Evolutionary conservation across 176 grass and related monocot species (phyloP), one percentile per base, ranked within the genome.

Genomic region (Thalia dealbata): DNA sequence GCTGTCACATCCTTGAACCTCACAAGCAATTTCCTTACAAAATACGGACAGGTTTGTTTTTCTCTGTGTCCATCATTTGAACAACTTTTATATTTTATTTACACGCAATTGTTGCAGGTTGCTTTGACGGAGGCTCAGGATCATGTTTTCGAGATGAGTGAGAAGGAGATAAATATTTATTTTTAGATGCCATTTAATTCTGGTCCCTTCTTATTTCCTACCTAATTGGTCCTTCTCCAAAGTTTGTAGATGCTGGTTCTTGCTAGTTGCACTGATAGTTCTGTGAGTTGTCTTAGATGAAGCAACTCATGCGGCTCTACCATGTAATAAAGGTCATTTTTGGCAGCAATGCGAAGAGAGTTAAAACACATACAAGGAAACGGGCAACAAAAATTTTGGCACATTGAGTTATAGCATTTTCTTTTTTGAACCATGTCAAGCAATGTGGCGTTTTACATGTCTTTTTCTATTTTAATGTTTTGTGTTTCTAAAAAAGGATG

Each of bases 141-240:
- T 38, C 85, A 88, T 85, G 95, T 93, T 61, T 93, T 83, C 38
- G 95, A 99, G 60, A 93, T 99, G 95, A 86, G 27, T 7, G 87
- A 86, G 55, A 95, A 84, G 85, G 90, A 99, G 61, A 95, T 99
- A 43, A 79, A 90, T 69, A 99, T 99, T 78, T 95, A 73, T 45
- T 95, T 95, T 81, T 99, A 99, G 82, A n/a, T 71, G 7, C 41
- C 6, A 51, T 21, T 15, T 21, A 55, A 56, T 86, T 76, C 24
- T 25, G 18, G n/a, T 1, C 2, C 10, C 0, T 19, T 64, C 30
- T 51, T 38, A 38, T 44, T 30, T 13, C 8, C 23, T 15, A 25
- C 32, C 7, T 29, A 38, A 61, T 30, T 12, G 15, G 38, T 30
- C 24, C 10, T 19, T 67, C 21, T 38, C 10, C 11, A 7, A 61